Evolutionary conservation across 139 green algal genomes (phyloP).

Genomic region (Volvox africanus): DNA sequence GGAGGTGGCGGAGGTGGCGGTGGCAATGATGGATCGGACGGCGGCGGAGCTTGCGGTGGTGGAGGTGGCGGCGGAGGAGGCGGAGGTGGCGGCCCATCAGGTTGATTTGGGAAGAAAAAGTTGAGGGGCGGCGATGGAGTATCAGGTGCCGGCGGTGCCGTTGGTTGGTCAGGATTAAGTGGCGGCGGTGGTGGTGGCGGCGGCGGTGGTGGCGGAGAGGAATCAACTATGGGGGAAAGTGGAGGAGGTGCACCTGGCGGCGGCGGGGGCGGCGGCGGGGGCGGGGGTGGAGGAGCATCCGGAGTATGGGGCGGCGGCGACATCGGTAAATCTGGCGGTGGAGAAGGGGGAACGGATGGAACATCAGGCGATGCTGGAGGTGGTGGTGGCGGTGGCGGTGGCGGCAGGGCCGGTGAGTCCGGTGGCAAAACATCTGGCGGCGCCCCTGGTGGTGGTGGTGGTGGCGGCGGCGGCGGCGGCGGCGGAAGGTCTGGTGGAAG

Average conservation of each 20-base stretch:
- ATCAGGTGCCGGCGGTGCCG: neutral
- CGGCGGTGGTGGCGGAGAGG: slow-evolving; percentile 1
- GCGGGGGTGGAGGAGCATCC: neutral
- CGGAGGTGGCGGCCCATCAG: neutral
- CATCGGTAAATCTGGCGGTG: neutral
- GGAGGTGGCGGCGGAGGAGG: slow-evolving; percentile 6
- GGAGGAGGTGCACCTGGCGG: neutral
- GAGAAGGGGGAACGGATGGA: neutral
- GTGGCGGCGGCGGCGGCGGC: neutral
- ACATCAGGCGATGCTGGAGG: neutral
- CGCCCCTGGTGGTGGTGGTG: neutral
- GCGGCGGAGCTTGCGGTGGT: neutral
- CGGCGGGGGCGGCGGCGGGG: slow-evolving; percentile 6
- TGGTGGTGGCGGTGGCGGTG: neutral
- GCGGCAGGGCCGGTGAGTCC: neutral
- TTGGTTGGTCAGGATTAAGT: neutral
- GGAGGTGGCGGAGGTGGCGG: slow-evolving; percentile 8
- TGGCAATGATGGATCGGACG: neutral
- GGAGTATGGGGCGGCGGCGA: neutral
- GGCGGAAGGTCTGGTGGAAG: neutral
- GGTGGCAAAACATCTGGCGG: neutral
- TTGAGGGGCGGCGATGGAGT: neutral
- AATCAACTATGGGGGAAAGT: too few species aligned
- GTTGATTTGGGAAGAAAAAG: neutral
- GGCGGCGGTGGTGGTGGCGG: slow-evolving; percentile 6